Base-by-base conservation (phyloP, 257 asterid species). In the Ligustrum vulgare region DNA sequence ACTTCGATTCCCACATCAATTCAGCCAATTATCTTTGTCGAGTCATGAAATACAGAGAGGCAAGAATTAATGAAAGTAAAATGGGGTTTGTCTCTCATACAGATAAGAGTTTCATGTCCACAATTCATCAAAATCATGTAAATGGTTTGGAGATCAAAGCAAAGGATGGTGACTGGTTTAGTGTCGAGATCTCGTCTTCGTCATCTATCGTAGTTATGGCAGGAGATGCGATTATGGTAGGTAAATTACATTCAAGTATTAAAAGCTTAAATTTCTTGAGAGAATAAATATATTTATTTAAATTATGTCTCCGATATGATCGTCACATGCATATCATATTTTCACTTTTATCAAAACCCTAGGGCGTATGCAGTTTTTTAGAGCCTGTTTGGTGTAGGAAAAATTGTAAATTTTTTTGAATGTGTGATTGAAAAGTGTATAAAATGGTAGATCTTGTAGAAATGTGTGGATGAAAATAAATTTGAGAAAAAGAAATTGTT, bases 71-170 rank as follows among this genome's bases (percentile, higher is more conserved):
- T 49, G 96, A 92, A 54, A 77, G 18, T 56, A 90, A 74, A 15
- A 49, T 87, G 80, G 97, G 91, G 4, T 83, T 89, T 49, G 93
- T 88, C 28, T 64, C 93, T 0, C 97, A 91, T 68, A 91, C 97
- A 0, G 97, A 91, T 79, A 91, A 91, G 81, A 85, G 91, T 9
- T 91, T 91, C 28, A 86, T 91, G 91, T 84, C 97, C 22, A 90
- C 91, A 28, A 73, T 91, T 74, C 91, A 90, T 85, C 96, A 91
- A 36, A 86, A 88, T 74, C 80, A 74, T 74, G 75, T 86, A 1
- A 86, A 91, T 77, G 97, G 96, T 23, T 78, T 91, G 82, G 91
- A 90, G 81, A 84, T 91, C 28, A 84, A 79, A 77, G 86, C 89
- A 18, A 78, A 81, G 64, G 93, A 91, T 35, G 97, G 97, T 0